Evolutionary conservation across 2,329 filamentous ascomycete species (phyloP), one percentile per base, ranked within the genome.

Genomic region (Xylariaceae sp.): DNA sequence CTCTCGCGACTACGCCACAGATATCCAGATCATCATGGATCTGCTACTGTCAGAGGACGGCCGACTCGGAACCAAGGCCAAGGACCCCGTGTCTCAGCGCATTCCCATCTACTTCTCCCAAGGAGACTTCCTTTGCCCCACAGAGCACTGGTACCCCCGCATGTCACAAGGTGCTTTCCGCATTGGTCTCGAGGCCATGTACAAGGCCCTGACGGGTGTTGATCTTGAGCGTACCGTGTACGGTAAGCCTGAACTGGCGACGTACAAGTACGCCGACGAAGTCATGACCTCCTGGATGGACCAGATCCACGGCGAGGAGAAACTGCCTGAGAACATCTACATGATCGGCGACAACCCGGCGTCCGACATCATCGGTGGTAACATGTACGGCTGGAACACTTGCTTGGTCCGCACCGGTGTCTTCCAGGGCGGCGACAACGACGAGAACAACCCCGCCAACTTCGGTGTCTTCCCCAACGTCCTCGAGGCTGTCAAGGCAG

Each of bases 311-410:
- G 84, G 84, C 69, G 87, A 90, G 73, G 85, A 88, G 78, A 79
- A 76, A 61, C 77, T 89, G 48, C 86, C 87, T 3, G 73, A 83
- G 72, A 88, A 89, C 75, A 79, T 89, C 72, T 90, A 90, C 80
- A 90, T 90, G 87, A 78, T 90, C 57, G 87, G 87, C 65, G 87
- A 90, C 74, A 90, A 89, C 77, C 87, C 87, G 5, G 84, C 85
- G 30, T 88, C 85, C 30, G 87, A 90, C 71, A 89, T 90, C 68
- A 80, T 88, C 64, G 88, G 88, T 63, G 88, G 88, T 62, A 91
- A 91, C 80, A 88, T 87, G 82, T 90, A 91, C 74, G 87, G 87
- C 61, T 91, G 88, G 88, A 91, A 91, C 76, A 90, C 88, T 2
- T 90, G 88, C 70, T 76, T 91, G 57, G 88, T 91, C 58, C 84